Evolutionary conservation across 1,139 yeast species (phyloP).

Genomic region (Pichia sp.): DNA sequence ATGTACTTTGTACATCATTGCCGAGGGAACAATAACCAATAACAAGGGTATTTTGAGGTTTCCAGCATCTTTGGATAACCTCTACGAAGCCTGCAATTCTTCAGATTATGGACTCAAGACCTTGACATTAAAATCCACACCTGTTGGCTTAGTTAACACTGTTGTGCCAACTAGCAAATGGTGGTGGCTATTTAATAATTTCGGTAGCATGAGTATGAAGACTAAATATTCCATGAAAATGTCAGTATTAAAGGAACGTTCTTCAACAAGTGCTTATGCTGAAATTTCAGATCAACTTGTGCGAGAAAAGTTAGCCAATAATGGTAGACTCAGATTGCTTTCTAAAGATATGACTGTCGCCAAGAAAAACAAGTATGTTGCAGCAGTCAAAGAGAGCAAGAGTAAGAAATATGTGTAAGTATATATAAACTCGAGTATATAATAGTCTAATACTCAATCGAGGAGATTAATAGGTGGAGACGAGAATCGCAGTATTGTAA

Average conservation of each 20-base stretch:
- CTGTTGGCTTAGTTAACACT: slow-evolving; percentile 17
- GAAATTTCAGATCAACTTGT: slow-evolving; percentile 19
- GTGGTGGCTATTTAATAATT: slow-evolving; percentile 12
- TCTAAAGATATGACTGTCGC: slow-evolving; percentile 26
- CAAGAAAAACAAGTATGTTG: slow-evolving; percentile 28
- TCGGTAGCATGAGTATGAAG: slow-evolving; percentile 19
- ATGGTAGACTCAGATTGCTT: slow-evolving; percentile 32
- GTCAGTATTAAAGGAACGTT: slow-evolving; percentile 4
- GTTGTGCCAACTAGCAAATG: slow-evolving; percentile 18
- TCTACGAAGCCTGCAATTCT: slow-evolving; percentile 10
- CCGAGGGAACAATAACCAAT: slow-evolving; percentile 67
- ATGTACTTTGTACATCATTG: slow-evolving; percentile 40
- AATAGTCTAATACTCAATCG: too few species aligned
- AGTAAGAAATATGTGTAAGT: background rate
- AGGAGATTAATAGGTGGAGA: too few species aligned
- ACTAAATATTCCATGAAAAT: slow-evolving; percentile 24
- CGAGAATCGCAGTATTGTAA: too few species aligned
- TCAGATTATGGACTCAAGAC: slow-evolving; percentile 31
- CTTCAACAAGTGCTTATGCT: slow-evolving; percentile 5
- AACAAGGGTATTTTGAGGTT: slow-evolving; percentile 28
- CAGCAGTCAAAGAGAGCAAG: slow-evolving; percentile 3
- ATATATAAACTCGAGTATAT: background rate
- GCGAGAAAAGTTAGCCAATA: slow-evolving; percentile 29
- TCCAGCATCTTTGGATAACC: slow-evolving; percentile 18
- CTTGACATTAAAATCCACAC: slow-evolving; percentile 28